Evolutionary conservation across 768 basidiomycete genomes (phyloP), one percentile per base, ranked within the genome.

Genomic region (Rhodotorula kratochvilovae): DNA sequence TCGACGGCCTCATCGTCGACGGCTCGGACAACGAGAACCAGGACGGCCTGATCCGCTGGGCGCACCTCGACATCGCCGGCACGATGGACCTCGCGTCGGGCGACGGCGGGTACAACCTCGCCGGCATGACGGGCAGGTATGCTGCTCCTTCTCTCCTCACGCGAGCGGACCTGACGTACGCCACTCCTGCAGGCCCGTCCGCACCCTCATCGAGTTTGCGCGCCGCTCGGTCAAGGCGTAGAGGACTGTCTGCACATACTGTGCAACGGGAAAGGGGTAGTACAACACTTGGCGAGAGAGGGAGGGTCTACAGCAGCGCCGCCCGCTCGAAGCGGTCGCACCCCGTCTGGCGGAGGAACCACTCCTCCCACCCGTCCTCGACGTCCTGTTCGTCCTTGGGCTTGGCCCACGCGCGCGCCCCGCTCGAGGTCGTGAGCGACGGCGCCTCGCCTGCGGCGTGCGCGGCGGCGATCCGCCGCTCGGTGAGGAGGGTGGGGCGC

Each of bases 1-100:
- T 79, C 46, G 70, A 75, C 35, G 76, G 76, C 6, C 62, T 76
- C 35, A 90, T 89, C 7, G 86, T 88, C 66, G 88, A 90, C 77
- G 82, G 73, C 29, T 29, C 84, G 3, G 84, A 85, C 76, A 84
- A 86, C 21, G 87, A 85, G 55, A 77, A 83, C 67, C 84, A 83
- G 23, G 76, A 76, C 39, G 83, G 86, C 11, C 79, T 81, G 21
- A 81, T 91, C 74, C 86, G 86, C 71, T 94, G 91, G 90, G 92
- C 91, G 1, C 92, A 93, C 79, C 81, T 92, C 54, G 92, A 94
- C 77, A 92, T 92, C 67, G 90, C 79, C 19, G 81, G 80, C 19
- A 36, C 55, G 53, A 74, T 74, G 73, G 73, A 75, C 31, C 51
- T 63, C 13, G 63, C 57, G 2, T n/a, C 42, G 27, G 25, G 63